Evolutionary conservation across 2,329 filamentous ascomycete species (phyloP).

Genomic region (Trichoderma simmonsii): DNA sequence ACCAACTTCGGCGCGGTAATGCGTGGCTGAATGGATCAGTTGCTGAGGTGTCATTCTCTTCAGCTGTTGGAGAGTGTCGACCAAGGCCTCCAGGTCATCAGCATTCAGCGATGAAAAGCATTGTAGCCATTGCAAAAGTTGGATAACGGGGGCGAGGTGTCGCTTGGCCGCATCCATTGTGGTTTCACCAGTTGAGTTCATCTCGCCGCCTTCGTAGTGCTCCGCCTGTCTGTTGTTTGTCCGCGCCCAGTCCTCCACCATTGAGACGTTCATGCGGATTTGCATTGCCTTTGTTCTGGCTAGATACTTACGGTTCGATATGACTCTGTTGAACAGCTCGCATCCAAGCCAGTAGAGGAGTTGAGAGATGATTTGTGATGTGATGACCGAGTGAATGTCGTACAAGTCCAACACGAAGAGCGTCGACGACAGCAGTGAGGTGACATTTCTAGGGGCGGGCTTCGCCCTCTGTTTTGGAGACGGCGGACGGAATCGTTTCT

Average conservation of each 20-base stretch:
- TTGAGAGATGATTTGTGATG: constrained; percentile 84
- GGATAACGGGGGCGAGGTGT: constrained; percentile 86
- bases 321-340: constrained; percentile 95
- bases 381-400: constrained; percentile 96
- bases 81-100: constrained; percentile 83
- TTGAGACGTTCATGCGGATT: constrained; percentile 97
- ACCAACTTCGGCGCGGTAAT: constrained; percentile 91
- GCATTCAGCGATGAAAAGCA: constrained; percentile 87
- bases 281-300: constrained; percentile 99
- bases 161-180: constrained; percentile 80
- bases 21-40: constrained; percentile 84
- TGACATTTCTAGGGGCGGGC: constrained; percentile 89
- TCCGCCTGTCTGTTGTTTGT: constrained; percentile 91
- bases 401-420: constrained; percentile 98
- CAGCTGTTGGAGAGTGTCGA: constrained; percentile 85
- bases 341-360: constrained; percentile 94
- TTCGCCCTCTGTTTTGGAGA: constrained; percentile 92
- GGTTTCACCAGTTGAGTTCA: constrained; percentile 77
- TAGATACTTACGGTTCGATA: constrained; percentile 92
- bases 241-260: constrained; percentile 92
- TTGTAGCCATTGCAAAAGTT: constrained; percentile 94
- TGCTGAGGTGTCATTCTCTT: constrained; percentile 82
- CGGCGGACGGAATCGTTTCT: constrained; percentile 87
- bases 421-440: constrained; percentile 89
- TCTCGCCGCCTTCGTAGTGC: constrained; percentile 91